Percentiles rank a stretch among this genome's conserved stretches.
These are phyloP conservation scores for Apiospora malaysiana DNA, from an alignment of 2,329 filamentous ascomycete genomes.

Conservation along the genomic window DNA sequence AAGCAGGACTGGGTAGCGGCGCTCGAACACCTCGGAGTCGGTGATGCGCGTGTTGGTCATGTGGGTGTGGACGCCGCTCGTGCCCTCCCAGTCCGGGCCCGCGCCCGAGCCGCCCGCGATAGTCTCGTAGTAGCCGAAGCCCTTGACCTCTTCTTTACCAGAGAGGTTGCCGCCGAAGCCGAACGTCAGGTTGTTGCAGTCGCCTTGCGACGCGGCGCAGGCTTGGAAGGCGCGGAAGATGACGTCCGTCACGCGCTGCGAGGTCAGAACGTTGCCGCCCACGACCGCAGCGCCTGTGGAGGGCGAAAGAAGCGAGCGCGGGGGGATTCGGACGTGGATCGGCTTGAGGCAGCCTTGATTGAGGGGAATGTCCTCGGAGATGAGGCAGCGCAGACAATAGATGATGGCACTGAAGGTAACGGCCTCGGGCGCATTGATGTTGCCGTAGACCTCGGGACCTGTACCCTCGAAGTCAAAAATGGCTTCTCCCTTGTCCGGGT, in stretches of 20 bases:
- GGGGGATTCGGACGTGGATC: constrained; percentile 71
- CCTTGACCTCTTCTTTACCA: constrained; percentile 61
- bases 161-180: constrained; percentile 71
- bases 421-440: constrained; percentile 77
- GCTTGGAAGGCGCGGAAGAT: constrained; percentile 77
- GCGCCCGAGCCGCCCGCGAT: constrained; percentile 77
- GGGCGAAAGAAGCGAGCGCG: constrained; percentile 72
- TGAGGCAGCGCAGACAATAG: constrained; percentile 77
- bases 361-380: constrained; percentile 76
- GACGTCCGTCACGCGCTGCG: constrained; percentile 77
- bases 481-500: constrained; percentile 73
- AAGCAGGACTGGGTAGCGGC: constrained; percentile 73
- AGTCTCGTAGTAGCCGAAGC: constrained; percentile 82
- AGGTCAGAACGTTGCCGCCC: constrained; percentile 77
- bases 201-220: constrained; percentile 75
- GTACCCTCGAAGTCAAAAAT: constrained; percentile 78
- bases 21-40: constrained; percentile 75
- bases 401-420: constrained; percentile 81
- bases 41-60: constrained; percentile 84
- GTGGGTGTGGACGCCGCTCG: constrained; percentile 73
- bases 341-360: constrained; percentile 80
- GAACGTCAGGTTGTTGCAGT: constrained; percentile 81
- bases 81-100: constrained; percentile 71
- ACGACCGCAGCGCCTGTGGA: constrained; percentile 77
- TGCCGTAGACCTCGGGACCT: constrained; percentile 75